phyloP scores from a whole-genome alignment of 352 stramenopile species.

The Plasmopara viticola region DNA sequence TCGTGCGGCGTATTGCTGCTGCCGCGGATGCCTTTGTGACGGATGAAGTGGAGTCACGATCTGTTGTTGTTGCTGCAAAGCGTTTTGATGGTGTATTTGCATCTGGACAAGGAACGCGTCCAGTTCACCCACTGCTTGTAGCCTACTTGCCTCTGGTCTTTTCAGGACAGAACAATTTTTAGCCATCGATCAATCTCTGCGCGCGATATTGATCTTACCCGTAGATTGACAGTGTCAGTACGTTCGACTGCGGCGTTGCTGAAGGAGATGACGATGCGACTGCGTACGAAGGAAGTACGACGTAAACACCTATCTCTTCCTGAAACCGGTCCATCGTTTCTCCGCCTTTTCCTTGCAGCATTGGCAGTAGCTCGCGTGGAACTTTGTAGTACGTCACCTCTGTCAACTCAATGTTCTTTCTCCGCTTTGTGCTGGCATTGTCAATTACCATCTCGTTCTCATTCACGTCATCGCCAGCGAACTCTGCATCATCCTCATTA shows the following conservation, averaged over 20 bases:
- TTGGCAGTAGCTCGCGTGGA: constrained; percentile 50
- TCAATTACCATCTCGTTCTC: constrained; percentile 49
- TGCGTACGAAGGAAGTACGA: constrained; percentile 45
- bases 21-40: constrained; percentile 13
- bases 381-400: constrained; percentile 76
- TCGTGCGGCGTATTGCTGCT: constrained; percentile 17
- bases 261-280: constrained; percentile 9
- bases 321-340: constrained; percentile 74
- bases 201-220: constrained; percentile 29
- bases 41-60: constrained; percentile 34
- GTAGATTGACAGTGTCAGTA: constrained; percentile 66
- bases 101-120: constrained; percentile 61
- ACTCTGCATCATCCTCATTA: constrained; percentile 6
- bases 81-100: constrained; percentile 40
- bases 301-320: constrained; percentile 72
- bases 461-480: constrained; percentile 17
- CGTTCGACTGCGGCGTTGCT: constrained; percentile 15
- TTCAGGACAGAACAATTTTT: neutral
- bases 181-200: neutral
- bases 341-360: constrained; percentile 61
- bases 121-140: constrained; percentile 49
- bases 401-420: constrained; percentile 66
- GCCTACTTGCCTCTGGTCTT: constrained; percentile 33
- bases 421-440: constrained; percentile 27
- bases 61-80: constrained; percentile 38